Percentiles rank a stretch among this genome's conserved stretches.
Conservation (phyloP, 2,329 filamentous ascomycete species). For the Clonostachys rosea region DNA sequence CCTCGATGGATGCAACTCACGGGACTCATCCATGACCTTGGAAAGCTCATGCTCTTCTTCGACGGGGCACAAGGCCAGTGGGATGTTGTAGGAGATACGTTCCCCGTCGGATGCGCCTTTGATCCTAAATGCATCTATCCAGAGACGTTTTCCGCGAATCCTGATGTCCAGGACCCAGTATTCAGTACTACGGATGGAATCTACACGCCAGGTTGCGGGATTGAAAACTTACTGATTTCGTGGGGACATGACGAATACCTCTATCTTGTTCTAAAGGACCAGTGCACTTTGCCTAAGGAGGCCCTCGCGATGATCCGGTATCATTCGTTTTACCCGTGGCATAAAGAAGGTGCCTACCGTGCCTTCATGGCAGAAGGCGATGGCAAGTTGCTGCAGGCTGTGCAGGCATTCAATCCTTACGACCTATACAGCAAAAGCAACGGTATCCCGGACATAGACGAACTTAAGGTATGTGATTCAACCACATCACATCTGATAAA, state of each 20-base stretch:
- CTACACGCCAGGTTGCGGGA: slow-evolving; percentile 72
- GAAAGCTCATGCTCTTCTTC: slow-evolving; percentile 77
- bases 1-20: slow-evolving; percentile 79
- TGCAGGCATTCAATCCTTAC: slow-evolving; percentile 85
- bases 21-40: slow-evolving; percentile 74
- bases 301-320: slow-evolving; percentile 90
- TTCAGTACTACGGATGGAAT: slow-evolving; percentile 77
- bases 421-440: slow-evolving; percentile 92
- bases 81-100: slow-evolving; percentile 88
- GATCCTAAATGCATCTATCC: slow-evolving; percentile 77
- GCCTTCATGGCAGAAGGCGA: slow-evolving; percentile 85
- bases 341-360: slow-evolving; percentile 72
- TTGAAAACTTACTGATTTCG: slow-evolving; percentile 84
- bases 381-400: slow-evolving; percentile 71
- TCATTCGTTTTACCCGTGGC: slow-evolving; percentile 92
- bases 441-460: slow-evolving; percentile 68
- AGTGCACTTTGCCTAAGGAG: slow-evolving; percentile 74
- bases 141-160: slow-evolving; percentile 72
- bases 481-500: too few species aligned
- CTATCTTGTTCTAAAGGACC: slow-evolving; percentile 81
- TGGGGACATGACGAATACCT: slow-evolving; percentile 90
- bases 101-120: slow-evolving; percentile 73
- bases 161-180: slow-evolving; percentile 65
- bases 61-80: slow-evolving; percentile 74
- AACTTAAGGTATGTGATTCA: slow-evolving; percentile 49